Evolutionary conservation across 1,139 yeast genomes (phyloP), one percentile per base, ranked within the genome.

Genomic region (Sugiyamaella xylanicola): DNA sequence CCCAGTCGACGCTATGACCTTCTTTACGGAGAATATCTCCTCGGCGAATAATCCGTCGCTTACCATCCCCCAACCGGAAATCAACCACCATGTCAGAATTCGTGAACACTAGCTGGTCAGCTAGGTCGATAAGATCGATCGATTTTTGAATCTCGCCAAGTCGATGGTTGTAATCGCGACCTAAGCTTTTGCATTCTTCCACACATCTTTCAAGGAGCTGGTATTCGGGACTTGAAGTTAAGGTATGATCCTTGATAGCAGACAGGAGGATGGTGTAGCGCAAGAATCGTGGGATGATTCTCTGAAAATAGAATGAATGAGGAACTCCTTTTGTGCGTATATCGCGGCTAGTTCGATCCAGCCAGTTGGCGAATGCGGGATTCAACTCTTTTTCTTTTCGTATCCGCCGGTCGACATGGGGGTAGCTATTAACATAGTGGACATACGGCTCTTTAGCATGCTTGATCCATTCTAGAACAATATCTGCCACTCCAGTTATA

Each of bases 261-360:
- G 72, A 69, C 19, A 89, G 74, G 42, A 89, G 86, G 42, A 89
- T 74, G 0, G 90, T 86, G 55, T 88, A 76, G 49, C 86, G 82
- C 55, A 87, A 90, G 55, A 88, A 77, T 15, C 95, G 79, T 3
- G 90, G 87, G 59, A 87, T 84, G 60, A 88, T 87, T 0, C 95
- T 86, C 63, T 89, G 86, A 63, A 87, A 80, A 64, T 86, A 86
- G 46, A 87, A 76, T 50, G 81, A 77, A 68, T 72, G 87, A 63
- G 73, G 86, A 67, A 66, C 84, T 74, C 81, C 82, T 66, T 67
- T 74, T 0, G 81, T 73, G 1, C 78, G 71, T 3, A 77, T 74
- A 57, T 80, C 79, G 21, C 64, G 67, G 56, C 80, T 80, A 20
- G 77, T 71, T 13, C 70, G 66, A 5, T 70, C 73, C 42, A 82